Base-by-base conservation (phyloP, 164 flowering plant species). In the Nelumbo lutea region DNA sequence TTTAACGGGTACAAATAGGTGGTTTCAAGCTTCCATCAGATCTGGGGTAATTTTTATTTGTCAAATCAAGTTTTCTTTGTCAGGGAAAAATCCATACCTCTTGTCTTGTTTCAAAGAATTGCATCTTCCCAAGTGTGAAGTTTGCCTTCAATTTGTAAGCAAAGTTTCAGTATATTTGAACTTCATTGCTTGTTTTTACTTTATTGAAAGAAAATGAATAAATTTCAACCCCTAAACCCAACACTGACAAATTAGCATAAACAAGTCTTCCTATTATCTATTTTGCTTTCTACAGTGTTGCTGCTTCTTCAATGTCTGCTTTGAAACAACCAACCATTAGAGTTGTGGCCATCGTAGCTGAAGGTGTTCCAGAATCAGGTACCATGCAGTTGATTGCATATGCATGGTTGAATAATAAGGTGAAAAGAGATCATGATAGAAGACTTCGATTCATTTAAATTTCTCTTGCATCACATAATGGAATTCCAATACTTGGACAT, bases 311-410 rank as follows among this genome's bases (percentile, higher is more conserved):
- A 61, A 81, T 86, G 91, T 72, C 89, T 83, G 99, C 99, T 62
- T 75, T 93, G 75, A 95, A 95, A 76, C 98, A 96, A 77, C 95
- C 98, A 61, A 93, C 99, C 63, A 87, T 96, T 69, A 82, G 87
- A 79, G 99, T 96, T 69, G 90, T 85, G 42, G 99, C 99, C 71
- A 96, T 96, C 47, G 93, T 96, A 70, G 99, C 99, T 71, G 99
- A 95, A 82, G 98, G 98, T 80, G 98, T 92, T 79, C 98, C 99
- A 15, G 98, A 92, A 85, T 72, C 90, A 55, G 97, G 92, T 88
- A 79, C 98, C 74, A 95, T 92, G 79, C 91, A 95, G 76, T 84
- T 95, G 82, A 92, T 95, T 83, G 94, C 90, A 61, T 95, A 82
- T 85, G 97, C 99, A 55, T 80, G 91, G 60, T 80, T 91, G 46